phyloP scores from a whole-genome alignment of 2,329 filamentous ascomycete genomes.

The Trichoderma citrinoviride region DNA sequence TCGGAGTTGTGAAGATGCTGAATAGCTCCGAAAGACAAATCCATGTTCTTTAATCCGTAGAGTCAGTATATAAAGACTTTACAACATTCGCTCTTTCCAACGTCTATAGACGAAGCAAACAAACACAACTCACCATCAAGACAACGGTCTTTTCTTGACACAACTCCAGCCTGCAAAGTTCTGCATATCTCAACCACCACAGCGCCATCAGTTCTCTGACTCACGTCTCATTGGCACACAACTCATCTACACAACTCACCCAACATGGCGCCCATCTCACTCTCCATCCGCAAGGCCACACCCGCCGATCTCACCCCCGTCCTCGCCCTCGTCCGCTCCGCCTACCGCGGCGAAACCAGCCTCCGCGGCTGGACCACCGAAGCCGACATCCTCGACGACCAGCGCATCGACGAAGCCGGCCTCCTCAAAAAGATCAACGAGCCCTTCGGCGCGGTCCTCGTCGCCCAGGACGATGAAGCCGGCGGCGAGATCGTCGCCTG shows the following conservation, averaged over 20 bases:
- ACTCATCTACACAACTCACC: background rate
- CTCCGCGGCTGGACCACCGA: slow-evolving; percentile 48
- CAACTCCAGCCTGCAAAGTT: too few relatives aligned
- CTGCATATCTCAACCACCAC: background rate
- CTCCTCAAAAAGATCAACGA: slow-evolving; percentile 41
- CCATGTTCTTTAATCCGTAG: background rate
- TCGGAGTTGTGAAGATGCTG: background rate
- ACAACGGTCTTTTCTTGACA: background rate
- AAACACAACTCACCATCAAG: background rate
- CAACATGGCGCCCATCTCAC: slow-evolving; percentile 24
- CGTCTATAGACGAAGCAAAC: background rate
- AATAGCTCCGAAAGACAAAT: background rate
- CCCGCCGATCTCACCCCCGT: slow-evolving; percentile 34
- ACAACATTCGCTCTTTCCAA: background rate
- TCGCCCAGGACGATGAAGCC: slow-evolving; percentile 33
- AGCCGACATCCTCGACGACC: slow-evolving; percentile 43
- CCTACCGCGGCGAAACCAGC: slow-evolving; percentile 44
- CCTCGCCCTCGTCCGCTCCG: slow-evolving; percentile 41
- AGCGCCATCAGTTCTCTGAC: background rate
- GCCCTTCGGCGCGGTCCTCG: slow-evolving; percentile 38
- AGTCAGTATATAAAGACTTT: background rate
- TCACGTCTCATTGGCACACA: background rate
- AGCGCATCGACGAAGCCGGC: slow-evolving; percentile 42
- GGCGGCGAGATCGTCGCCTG: slow-evolving; percentile 38
- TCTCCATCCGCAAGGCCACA: slow-evolving; percentile 39